Evolutionary conservation across 345 rosid genomes (phyloP).

Genomic region (Arabis hirsuta): DNA sequence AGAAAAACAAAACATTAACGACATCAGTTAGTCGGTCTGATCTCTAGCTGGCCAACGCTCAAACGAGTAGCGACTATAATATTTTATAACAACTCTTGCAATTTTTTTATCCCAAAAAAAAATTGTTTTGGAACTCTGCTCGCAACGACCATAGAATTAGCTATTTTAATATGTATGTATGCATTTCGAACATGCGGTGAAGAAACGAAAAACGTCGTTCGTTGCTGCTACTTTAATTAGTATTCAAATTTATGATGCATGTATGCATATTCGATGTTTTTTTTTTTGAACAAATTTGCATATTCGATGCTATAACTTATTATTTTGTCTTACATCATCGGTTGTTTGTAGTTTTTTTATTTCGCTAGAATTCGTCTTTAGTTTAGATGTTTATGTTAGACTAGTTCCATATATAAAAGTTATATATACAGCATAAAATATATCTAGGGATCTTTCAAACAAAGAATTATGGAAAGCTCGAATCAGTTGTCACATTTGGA

Average conservation of each 20-base stretch:
- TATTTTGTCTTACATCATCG: slow-evolving; percentile 16
- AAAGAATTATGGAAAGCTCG: neutral
- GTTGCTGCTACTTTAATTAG: slow-evolving; percentile 35
- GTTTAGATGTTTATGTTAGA: slow-evolving; percentile 25
- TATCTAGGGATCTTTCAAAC: neutral
- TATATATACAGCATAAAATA: neutral
- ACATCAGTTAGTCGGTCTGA: neutral
- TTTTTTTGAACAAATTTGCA: no score
- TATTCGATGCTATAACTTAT: neutral
- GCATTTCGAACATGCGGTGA: slow-evolving; percentile 28
- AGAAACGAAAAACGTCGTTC: slow-evolving; percentile 30
- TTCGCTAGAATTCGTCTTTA: slow-evolving; percentile 8
- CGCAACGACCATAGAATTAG: neutral
- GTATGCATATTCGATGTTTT: no score
- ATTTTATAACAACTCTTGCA: neutral
- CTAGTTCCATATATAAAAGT: slow-evolving; percentile 21
- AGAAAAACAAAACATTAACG: no score
- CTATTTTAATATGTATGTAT: slow-evolving; percentile 21
- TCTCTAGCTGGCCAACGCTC: slow-evolving; percentile 18
- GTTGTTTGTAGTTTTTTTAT: neutral
- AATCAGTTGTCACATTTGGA: slow-evolving; percentile 34
- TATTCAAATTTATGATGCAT: neutral
- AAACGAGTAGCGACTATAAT: neutral
- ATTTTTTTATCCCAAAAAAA: neutral
- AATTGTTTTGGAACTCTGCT: neutral